Conservation (phyloP, 2,329 filamentous ascomycete genomes). For the Magnaporthiopsis incrustans region DNA sequence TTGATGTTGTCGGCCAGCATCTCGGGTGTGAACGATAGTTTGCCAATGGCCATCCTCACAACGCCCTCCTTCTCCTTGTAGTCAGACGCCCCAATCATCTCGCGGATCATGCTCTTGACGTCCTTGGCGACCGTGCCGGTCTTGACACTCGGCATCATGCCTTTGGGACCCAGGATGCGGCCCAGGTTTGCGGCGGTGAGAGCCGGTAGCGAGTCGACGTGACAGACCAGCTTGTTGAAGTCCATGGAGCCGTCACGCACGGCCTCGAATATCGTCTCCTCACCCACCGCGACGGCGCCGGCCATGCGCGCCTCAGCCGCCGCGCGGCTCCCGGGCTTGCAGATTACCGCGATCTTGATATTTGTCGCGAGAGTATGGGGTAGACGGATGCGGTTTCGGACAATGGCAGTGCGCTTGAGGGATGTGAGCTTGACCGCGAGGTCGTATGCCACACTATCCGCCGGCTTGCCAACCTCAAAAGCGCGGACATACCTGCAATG, state of each 20-base stretch:
- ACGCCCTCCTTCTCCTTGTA: constrained; percentile 84
- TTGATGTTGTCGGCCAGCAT: constrained; percentile 80
- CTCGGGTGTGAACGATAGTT: constrained; percentile 81
- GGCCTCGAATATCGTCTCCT: constrained; percentile 75
- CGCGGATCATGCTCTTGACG: constrained; percentile 64
- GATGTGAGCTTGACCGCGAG: constrained; percentile 76
- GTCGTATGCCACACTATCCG: constrained; percentile 76
- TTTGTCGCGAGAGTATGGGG: constrained; percentile 87
- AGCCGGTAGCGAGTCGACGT: constrained; percentile 66
- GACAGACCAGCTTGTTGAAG: constrained; percentile 86
- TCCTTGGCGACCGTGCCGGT: constrained; percentile 82
- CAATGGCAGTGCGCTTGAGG: constrained; percentile 73
- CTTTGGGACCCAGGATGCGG: constrained; percentile 75
- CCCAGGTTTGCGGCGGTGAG: constrained; percentile 76
- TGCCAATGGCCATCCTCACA: constrained; percentile 82
- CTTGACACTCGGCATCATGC: constrained; percentile 87
- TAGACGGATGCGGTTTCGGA: constrained; percentile 81
- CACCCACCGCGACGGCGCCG: constrained; percentile 76
- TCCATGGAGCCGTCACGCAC: constrained; percentile 68
- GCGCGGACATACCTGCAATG: constrained; percentile 73
- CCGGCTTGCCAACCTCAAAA: constrained; percentile 77
- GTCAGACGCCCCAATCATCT: constrained; percentile 74
- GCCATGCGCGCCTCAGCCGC: constrained; percentile 67
- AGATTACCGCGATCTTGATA: constrained; percentile 82
- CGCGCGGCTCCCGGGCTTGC: constrained; percentile 67